Evolutionary conservation across 1,139 yeast genomes (phyloP), one percentile per base, ranked within the genome.

Genomic region (Blastobotrys arbuscula): DNA sequence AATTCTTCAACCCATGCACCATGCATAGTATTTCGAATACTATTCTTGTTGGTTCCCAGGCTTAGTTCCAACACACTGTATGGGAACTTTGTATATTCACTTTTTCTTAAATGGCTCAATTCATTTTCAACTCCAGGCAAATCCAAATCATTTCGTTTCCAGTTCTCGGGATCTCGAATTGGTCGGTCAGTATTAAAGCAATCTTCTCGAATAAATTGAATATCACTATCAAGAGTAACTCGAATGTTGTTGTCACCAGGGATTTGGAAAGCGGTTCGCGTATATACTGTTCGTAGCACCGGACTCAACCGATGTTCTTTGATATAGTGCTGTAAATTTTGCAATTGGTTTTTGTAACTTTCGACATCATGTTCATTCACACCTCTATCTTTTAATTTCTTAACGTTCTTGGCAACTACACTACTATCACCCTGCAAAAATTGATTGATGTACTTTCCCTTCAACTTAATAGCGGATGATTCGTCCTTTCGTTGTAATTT

Each of bases 241-340:
- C 97, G 81, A 43, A 90, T 83, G 60, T 89, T 79, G 64, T 89
- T 95, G 65, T 92, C 97, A 53, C 97, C 97, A 1, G 98, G 98
- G 58, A 92, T 90, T 72, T 92, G 97, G 74, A 92, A 92, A 1
- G 97, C 97, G 15, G 96, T 87, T 67, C 98, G 79, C 41, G 88
- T 86, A 69, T 87, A 89, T 41, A 84, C 78, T 4, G 96, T 79
- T 70, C 98, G 81, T 64, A 92, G 70, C 38, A 87, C 80, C 15
- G 98, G 98, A 67, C 87, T 85, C 55, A 92, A 74, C 52, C 80
- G 75, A 58, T 81, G 75, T 49, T 81, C 81, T 41, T 70, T 66
- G 53, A 92, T 82, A 61, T 83, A 86, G 10, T 73, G 65, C 60
- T 82, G 82, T 48, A 89, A 71, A 49, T 78, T 78, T 41, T 75